Conservation (phyloP, 441 rosid genomes). For the Brassica hybrid region DNA sequence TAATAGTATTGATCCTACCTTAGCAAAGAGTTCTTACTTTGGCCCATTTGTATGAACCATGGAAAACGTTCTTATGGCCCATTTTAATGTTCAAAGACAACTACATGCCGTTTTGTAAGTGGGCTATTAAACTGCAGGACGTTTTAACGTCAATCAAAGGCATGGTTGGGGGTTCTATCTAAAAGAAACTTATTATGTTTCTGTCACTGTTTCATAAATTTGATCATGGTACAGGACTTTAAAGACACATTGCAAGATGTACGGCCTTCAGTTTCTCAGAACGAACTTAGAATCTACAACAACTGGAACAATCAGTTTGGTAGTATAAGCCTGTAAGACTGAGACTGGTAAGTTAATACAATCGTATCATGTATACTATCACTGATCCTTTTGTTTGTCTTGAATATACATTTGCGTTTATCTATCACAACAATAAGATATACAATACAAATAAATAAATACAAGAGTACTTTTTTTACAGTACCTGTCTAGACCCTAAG, state of each 20-base stretch:
- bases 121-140: neutral
- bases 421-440: slow-evolving; percentile 30
- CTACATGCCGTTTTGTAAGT: slow-evolving; percentile 13
- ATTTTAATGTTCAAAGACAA: neutral
- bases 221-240: slow-evolving; percentile 60
- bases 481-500: slow-evolving; percentile 14
- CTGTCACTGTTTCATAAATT: neutral
- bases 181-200: neutral
- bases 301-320: slow-evolving; percentile 96
- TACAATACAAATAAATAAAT: slow-evolving; percentile 33
- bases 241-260: slow-evolving; percentile 85
- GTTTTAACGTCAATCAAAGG: neutral
- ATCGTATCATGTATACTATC: slow-evolving; percentile 17
- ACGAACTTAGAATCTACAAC: slow-evolving; percentile 76
- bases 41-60: neutral
- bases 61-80: neutral
- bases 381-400: slow-evolving; percentile 15
- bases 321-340: slow-evolving; percentile 63
- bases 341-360: slow-evolving; percentile 28
- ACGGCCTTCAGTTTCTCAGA: slow-evolving; percentile 83
- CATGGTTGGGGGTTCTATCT: neutral
- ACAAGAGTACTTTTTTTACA: slow-evolving; percentile 19
- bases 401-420: slow-evolving; percentile 23
- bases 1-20: too few species aligned
- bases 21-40: neutral